These are phyloP conservation scores for Penicillium sp. DNA, from an alignment of 2,329 filamentous ascomycete species.

Conservation along the genomic window DNA sequence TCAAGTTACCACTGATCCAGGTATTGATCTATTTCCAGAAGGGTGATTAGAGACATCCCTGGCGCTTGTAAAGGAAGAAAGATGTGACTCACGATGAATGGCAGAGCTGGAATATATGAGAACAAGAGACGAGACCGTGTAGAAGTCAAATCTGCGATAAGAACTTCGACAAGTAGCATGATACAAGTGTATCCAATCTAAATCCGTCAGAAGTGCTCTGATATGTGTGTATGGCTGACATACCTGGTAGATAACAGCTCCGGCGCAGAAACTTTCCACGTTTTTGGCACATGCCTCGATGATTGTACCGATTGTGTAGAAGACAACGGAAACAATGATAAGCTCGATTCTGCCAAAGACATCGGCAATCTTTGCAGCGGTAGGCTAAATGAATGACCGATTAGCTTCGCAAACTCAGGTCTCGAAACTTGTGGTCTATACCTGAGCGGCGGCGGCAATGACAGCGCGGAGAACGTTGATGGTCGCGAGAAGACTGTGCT, in stretches of 20 bases:
- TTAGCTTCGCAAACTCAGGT: not conserved
- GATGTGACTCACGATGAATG: constrained; percentile 45
- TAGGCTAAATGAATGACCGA: constrained; percentile 41
- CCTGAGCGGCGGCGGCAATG: constrained; percentile 58
- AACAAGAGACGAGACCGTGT: constrained; percentile 64
- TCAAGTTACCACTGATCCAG: constrained; percentile 63
- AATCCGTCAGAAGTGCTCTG: not conserved
- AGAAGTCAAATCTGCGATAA: constrained; percentile 65
- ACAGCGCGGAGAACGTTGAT: constrained; percentile 60
- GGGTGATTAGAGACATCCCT: not conserved
- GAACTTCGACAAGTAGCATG: constrained; percentile 62
- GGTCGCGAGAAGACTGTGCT: constrained; percentile 60
- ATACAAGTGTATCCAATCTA: constrained; percentile 63
- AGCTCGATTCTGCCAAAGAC: constrained; percentile 64
- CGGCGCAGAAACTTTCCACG: constrained; percentile 56
- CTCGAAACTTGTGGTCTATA: constrained; percentile 21
- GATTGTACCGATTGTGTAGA: constrained; percentile 59
- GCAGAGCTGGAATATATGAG: constrained; percentile 62
- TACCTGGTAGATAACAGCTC: constrained; percentile 55
- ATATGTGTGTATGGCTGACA: not conserved
- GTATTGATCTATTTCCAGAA: constrained; percentile 51
- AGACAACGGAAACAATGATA: constrained; percentile 55
- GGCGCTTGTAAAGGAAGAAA: not conserved
- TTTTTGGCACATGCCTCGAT: constrained; percentile 55
- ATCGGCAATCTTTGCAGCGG: constrained; percentile 63